Evolutionary conservation across 139 green algal species (phyloP), one percentile per base, ranked within the genome.

Genomic region (Chlorella sorokiniana): DNA sequence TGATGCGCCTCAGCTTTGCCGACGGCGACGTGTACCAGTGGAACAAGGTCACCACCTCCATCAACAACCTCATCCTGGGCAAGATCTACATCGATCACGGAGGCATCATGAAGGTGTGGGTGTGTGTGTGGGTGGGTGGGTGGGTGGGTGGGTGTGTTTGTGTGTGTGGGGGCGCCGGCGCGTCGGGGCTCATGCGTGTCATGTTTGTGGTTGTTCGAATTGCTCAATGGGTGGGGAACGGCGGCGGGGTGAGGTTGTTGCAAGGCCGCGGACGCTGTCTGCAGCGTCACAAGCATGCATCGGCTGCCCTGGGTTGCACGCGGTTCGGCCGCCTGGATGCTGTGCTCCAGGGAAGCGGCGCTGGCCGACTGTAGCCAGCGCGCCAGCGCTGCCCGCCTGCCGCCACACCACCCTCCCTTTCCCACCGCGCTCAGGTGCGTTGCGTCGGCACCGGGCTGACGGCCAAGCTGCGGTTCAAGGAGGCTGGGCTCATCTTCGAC

Each of bases 11-110:
- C 37, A 82, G 56, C 16, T 96, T 96, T 65, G 61, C 81, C 54
- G 93, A 97, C 48, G 93, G 93, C 2, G 93, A 96, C 67, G 72
- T 83, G 61, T 94, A 93, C 78, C 77, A 73, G 73, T 98, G 94
- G 92, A 92, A 91, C 81, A 95, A 96, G 89, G 73, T 79, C 37
- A 92, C 85, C 16, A 92, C 91, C 4, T 85, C 69, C 73, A 96
- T 98, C 79, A 92, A 97, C 82, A 98, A 98, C 86, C 82, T 98
- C 48, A 96, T 98, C 81, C 82, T 98, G 27, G 95, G 95, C 65
- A 94, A 95, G 86, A 92, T 95, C 61, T 96, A 94, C 83, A 83
- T 97, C 20, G 95, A 98, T 85, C 90, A 97, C 68, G 91, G 92
- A 18, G 95, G 95, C 63, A 81, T 93, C 35, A 96, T 96, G 93